Evolutionary conservation across 2,329 filamentous ascomycete species (phyloP).

Genomic region (Gyromitra esculenta): DNA sequence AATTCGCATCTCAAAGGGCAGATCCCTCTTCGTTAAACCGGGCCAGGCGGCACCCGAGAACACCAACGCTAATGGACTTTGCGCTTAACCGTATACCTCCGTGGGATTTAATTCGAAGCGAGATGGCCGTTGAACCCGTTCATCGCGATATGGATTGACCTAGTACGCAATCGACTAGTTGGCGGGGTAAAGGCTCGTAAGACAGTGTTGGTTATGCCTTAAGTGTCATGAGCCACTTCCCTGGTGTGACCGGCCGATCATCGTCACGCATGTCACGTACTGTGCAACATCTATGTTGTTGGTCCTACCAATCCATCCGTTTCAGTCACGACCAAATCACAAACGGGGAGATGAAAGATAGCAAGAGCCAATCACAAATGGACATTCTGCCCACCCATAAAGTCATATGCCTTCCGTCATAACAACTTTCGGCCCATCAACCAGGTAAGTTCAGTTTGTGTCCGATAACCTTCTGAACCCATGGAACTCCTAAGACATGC

Average conservation of each 20-base stretch:
- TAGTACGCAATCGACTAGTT: constrained; percentile 9
- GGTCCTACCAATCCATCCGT: background rate
- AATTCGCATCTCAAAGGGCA: background rate
- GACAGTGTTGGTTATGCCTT: constrained; percentile 40
- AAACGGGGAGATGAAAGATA: constrained; percentile 2
- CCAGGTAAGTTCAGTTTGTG: constrained; percentile 24
- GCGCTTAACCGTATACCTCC: background rate
- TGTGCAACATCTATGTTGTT: constrained; percentile 10
- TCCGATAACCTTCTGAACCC: constrained; percentile 10
- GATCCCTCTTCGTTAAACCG: background rate
- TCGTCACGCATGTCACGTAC: constrained; percentile 23
- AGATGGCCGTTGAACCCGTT: background rate
- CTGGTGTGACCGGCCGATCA: background rate
- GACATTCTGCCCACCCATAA: constrained; percentile 1
- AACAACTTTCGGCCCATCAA: constrained; percentile 30
- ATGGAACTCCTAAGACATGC: constrained; percentile 15
- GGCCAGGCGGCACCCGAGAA: background rate
- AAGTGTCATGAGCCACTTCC: background rate
- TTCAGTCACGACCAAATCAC: constrained; percentile 7
- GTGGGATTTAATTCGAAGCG: background rate
- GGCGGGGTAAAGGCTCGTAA: constrained; percentile 17
- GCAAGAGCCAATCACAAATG: constrained; percentile 8
- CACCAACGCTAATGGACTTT: background rate
- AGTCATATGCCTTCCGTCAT: constrained; percentile 12
- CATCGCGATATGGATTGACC: background rate